phyloP scores from a whole-genome alignment of 345 rosid species.

The Eucalyptus cladocalyx region DNA sequence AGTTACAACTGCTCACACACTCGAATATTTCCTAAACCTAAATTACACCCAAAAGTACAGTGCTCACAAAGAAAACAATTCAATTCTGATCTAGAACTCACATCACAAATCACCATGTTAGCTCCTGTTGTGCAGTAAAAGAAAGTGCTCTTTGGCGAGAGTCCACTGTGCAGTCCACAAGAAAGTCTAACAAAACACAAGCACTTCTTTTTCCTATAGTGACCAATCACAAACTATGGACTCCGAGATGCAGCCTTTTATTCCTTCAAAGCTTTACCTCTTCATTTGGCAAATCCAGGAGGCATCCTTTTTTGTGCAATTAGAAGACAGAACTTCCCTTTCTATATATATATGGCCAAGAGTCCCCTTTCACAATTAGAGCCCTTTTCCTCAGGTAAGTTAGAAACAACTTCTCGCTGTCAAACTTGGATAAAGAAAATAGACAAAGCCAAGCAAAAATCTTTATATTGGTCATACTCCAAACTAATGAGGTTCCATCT shows the following conservation, averaged over 20 bases:
- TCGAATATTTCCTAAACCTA: background rate
- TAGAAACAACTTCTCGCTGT: background rate
- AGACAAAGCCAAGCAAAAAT: background rate
- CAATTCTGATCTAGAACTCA: background rate
- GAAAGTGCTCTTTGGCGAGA: background rate
- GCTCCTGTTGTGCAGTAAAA: background rate
- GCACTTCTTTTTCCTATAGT: background rate
- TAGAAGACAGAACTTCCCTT: background rate
- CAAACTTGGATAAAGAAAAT: background rate
- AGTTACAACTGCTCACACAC: background rate
- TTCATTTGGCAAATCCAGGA: background rate
- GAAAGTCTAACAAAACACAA: background rate
- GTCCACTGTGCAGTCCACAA: background rate
- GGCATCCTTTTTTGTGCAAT: background rate
- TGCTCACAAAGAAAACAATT: background rate
- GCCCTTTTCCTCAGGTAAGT: background rate
- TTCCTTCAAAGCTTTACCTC: background rate
- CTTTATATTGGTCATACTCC: background rate
- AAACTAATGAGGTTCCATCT: background rate
- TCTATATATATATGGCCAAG: background rate
- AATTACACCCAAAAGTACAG: background rate
- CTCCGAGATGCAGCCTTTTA: background rate
- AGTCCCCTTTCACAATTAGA: background rate
- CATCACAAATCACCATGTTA: background rate
- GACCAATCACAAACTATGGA: background rate